Evolutionary conservation across 2,329 filamentous ascomycete species (phyloP).

Genomic region (Aspergillus pseudonomiae): DNA sequence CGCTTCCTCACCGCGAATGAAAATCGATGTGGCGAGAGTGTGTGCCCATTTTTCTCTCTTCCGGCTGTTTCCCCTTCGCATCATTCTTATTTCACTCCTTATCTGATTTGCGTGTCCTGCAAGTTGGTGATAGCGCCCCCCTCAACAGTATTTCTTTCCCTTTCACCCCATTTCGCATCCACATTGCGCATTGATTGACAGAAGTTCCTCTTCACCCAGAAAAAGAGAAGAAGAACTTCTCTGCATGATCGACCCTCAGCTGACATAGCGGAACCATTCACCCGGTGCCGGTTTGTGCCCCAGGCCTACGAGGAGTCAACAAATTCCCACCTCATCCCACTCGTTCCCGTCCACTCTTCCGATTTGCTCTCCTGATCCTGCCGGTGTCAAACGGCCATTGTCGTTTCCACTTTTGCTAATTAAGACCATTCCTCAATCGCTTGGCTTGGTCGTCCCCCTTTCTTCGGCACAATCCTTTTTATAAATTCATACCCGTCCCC

Average conservation of each 20-base stretch:
- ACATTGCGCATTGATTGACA: not conserved
- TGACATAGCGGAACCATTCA: slow-evolving; percentile 25
- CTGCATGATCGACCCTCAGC: slow-evolving; percentile 4
- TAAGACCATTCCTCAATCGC: slow-evolving; percentile 3
- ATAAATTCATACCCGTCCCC: not conserved
- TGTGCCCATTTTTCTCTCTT: slow-evolving; percentile 5
- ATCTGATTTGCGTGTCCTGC: not conserved
- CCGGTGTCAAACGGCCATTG: slow-evolving; percentile 9
- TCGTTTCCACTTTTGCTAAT: slow-evolving; percentile 12
- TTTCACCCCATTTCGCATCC: not conserved
- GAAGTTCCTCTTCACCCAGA: not conserved
- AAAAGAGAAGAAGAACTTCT: not conserved
- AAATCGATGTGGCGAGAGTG: slow-evolving; percentile 11
- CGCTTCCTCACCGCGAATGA: slow-evolving; percentile 13
- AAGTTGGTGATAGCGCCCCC: not conserved
- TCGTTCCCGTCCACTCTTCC: slow-evolving; percentile 10
- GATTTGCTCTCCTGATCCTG: slow-evolving; percentile 8
- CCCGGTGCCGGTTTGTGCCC: slow-evolving; percentile 23
- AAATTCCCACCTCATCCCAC: slow-evolving; percentile 23
- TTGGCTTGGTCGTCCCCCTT: not conserved
- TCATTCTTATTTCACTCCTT: not conserved
- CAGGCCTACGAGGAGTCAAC: slow-evolving; percentile 14
- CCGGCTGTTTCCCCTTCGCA: not conserved
- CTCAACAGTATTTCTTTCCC: not conserved
- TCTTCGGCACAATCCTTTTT: not conserved